These are phyloP conservation scores for Vitis cinerea DNA, from an alignment of 164 flowering plant species.

Conservation along the genomic window DNA sequence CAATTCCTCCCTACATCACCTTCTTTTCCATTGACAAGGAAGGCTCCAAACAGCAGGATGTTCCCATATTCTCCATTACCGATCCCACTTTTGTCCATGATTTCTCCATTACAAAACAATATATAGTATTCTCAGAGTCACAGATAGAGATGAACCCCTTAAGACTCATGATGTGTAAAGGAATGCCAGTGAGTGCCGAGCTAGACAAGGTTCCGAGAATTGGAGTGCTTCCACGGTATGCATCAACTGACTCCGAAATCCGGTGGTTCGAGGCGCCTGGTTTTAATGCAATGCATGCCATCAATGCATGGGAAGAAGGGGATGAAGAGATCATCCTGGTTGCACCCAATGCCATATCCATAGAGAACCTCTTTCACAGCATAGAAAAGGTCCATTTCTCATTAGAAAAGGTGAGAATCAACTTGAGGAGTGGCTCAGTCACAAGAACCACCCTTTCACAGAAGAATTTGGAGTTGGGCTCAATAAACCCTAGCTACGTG, in stretches of 20 bases:
- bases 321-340: neutral
- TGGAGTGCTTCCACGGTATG: constrained; percentile 8
- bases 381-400: neutral
- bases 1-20: constrained; percentile 5
- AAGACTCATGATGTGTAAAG: neutral
- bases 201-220: neutral
- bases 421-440: constrained; percentile 7
- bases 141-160: neutral
- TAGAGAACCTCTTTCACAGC: neutral
- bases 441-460: neutral
- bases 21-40: constrained; percentile 10
- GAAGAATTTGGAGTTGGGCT: constrained; percentile 9
- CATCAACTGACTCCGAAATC: constrained; percentile 2
- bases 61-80: constrained; percentile 10
- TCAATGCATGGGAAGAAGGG: constrained; percentile 13
- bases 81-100: constrained; percentile 6
- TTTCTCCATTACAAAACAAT: constrained; percentile 10
- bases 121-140: neutral
- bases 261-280: constrained; percentile 9
- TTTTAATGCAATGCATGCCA: constrained; percentile 4
- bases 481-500: neutral
- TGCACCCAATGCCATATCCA: neutral
- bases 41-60: constrained; percentile 11
- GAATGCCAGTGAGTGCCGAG: neutral
- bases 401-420: constrained; percentile 6